These are phyloP conservation scores for Lachancea lanzarotensis DNA, from an alignment of 805 yeast species.

Conservation along the genomic window DNA sequence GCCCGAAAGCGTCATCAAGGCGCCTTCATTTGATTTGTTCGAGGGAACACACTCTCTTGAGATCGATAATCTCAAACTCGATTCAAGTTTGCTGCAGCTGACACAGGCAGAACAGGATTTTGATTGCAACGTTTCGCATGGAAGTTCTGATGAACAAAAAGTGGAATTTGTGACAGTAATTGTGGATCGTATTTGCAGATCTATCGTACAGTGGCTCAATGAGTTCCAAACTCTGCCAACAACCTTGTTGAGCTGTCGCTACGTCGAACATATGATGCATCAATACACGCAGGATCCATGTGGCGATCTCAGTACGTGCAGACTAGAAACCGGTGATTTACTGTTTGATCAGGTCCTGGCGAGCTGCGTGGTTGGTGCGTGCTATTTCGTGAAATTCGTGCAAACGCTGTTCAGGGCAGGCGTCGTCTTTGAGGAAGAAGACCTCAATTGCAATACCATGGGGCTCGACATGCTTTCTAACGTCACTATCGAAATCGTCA, in stretches of 20 bases:
- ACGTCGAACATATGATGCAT: slow-evolving; percentile 53
- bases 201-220: slow-evolving; percentile 66
- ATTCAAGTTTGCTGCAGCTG: slow-evolving; percentile 61
- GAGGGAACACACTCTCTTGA: slow-evolving; percentile 90
- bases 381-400: slow-evolving; percentile 46
- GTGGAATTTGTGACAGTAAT: slow-evolving; percentile 43
- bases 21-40: slow-evolving; percentile 55
- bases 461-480: slow-evolving; percentile 39
- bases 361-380: slow-evolving; percentile 45
- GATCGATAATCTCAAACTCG: slow-evolving; percentile 62
- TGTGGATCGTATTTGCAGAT: slow-evolving; percentile 46
- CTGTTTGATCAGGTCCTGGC: slow-evolving; percentile 47
- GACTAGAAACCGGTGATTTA: slow-evolving; percentile 19
- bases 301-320: slow-evolving; percentile 8
- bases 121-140: slow-evolving; percentile 33
- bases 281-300: slow-evolving; percentile 31
- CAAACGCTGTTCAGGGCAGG: slow-evolving; percentile 45
- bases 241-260: slow-evolving; percentile 68
- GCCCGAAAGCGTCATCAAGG: slow-evolving; percentile 53
- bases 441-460: slow-evolving; percentile 58
- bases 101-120: slow-evolving; percentile 40
- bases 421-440: slow-evolving; percentile 71
- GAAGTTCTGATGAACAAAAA: slow-evolving; percentile 26
- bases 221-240: slow-evolving; percentile 65
- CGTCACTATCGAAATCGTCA: slow-evolving; percentile 2